These are phyloP conservation scores for Alternaria dauci DNA, from an alignment of 2,329 filamentous ascomycete species.

Conservation along the genomic window DNA sequence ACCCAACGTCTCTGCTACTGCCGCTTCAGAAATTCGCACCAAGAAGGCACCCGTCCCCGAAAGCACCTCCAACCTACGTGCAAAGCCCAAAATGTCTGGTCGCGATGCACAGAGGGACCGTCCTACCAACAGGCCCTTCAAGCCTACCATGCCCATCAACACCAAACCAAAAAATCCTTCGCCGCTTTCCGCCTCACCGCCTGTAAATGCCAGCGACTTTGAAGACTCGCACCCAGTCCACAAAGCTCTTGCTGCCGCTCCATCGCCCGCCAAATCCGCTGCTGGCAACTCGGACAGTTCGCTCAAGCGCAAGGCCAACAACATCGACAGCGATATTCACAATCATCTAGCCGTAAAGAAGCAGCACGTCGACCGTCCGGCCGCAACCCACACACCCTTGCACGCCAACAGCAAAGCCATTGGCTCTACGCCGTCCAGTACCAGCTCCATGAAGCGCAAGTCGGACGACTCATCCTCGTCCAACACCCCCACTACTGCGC, in stretches of 20 bases:
- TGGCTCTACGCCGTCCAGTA: slow-evolving; percentile 41
- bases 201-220: slow-evolving; percentile 67
- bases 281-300: slow-evolving; percentile 45
- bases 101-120: slow-evolving; percentile 35
- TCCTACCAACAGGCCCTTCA: slow-evolving; percentile 30
- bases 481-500: slow-evolving; percentile 35
- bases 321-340: slow-evolving; percentile 49
- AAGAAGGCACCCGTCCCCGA: slow-evolving; percentile 41
- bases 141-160: slow-evolving; percentile 47
- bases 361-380: slow-evolving; percentile 39
- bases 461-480: slow-evolving; percentile 50
- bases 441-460: slow-evolving; percentile 56
- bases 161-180: slow-evolving; percentile 69
- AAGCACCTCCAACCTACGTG: slow-evolving; percentile 34
- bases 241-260: slow-evolving; percentile 47
- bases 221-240: slow-evolving; percentile 55
- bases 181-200: slow-evolving; percentile 67
- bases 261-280: slow-evolving; percentile 46
- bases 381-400: slow-evolving; percentile 41
- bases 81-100: slow-evolving; percentile 41
- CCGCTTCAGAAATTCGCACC: slow-evolving; percentile 37
- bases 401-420: slow-evolving; percentile 40
- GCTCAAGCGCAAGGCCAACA: slow-evolving; percentile 54
- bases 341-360: slow-evolving; percentile 48
- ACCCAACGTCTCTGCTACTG: slow-evolving; percentile 30